These are phyloP conservation scores for Xylaria sp. DNA, from an alignment of 2,329 filamentous ascomycete genomes.

Conservation along the genomic window DNA sequence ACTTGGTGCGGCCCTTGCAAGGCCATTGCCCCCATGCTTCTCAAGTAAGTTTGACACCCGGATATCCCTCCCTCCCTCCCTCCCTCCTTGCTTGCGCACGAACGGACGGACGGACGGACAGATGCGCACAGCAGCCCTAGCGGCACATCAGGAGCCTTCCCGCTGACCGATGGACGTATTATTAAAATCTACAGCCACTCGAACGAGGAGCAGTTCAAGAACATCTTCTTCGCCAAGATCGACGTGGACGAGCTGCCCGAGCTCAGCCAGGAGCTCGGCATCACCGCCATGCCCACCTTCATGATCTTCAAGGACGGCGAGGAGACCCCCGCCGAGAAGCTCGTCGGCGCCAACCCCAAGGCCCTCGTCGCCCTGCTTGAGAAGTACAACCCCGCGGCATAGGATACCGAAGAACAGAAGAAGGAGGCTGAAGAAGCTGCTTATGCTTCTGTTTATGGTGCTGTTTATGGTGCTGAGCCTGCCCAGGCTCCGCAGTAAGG, in stretches of 20 bases:
- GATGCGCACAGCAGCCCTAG: no score
- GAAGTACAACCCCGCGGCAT: conserved; percentile 17
- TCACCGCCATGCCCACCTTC: conserved; percentile 95
- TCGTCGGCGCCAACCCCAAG: conserved; percentile 80
- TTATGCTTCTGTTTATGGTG: no score
- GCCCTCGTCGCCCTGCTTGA: conserved; percentile 57
- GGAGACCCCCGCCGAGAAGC: conserved; percentile 70
- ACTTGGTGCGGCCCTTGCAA: conserved; percentile 96
- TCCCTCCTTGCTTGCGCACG: no score
- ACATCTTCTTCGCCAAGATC: conserved; percentile 80
- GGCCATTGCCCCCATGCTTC: conserved; percentile 77
- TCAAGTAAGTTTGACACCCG: conserved; percentile 53
- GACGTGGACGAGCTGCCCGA: conserved; percentile 84
- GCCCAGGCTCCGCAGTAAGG: no score
- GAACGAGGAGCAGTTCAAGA: conserved; percentile 56
- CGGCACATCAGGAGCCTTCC: no score
- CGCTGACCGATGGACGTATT: not conserved
- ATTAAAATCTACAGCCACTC: conserved; percentile 55
- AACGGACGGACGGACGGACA: no score
- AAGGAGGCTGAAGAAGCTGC: no score
- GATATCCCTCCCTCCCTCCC: conserved; percentile 20
- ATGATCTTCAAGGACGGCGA: conserved; percentile 78
- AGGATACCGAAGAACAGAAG: no score
- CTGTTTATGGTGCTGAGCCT: no score
- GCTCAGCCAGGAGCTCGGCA: conserved; percentile 73